Base-by-base conservation (phyloP, 768 basidiomycete species). In the Lactarius quietus region DNA sequence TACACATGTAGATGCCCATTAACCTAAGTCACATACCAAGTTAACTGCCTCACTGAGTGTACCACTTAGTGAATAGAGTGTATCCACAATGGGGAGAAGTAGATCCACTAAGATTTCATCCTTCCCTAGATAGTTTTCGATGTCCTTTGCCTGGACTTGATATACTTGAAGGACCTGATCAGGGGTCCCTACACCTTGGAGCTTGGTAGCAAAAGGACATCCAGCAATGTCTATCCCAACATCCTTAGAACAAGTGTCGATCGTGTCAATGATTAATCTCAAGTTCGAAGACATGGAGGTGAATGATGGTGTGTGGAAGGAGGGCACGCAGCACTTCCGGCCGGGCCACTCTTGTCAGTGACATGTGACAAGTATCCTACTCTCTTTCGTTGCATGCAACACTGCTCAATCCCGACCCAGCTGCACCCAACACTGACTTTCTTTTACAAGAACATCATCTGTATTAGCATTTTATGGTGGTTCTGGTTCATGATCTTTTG, bases 381-480 rank as follows among this genome's bases (percentile, higher is more conserved):
- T n/a, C n/a, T n/a, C n/a, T n/a, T n/a, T n/a, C n/a, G n/a, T n/a
- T n/a, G n/a, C n/a, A n/a, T n/a, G n/a, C n/a, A n/a, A n/a, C n/a
- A n/a, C n/a, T n/a, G n/a, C n/a, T n/a, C n/a, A n/a, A n/a, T n/a
- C n/a, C n/a, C n/a, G n/a, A n/a, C n/a, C n/a, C n/a, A n/a, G n/a
- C n/a, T n/a, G n/a, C n/a, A n/a, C n/a, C n/a, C n/a, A n/a, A n/a
- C n/a, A n/a, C n/a, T n/a, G n/a, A n/a, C n/a, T 77, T 98, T 98
- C 79, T 98, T 97, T 78, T 98, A 98, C 81, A 99, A 99, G 82
- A 98, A 98, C 73, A 90, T 98, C 57, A 90, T 99, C 54, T 92
- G 90, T 75, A 92, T 97, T 57, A 96, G 92, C 41, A 90, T 90
- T 2, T 78, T 98, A 28, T 97, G 93, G 89, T 99, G 95, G 94